Evolutionary conservation across 2,329 filamentous ascomycete species (phyloP).

Genomic region (Penicillium sumatraense): DNA sequence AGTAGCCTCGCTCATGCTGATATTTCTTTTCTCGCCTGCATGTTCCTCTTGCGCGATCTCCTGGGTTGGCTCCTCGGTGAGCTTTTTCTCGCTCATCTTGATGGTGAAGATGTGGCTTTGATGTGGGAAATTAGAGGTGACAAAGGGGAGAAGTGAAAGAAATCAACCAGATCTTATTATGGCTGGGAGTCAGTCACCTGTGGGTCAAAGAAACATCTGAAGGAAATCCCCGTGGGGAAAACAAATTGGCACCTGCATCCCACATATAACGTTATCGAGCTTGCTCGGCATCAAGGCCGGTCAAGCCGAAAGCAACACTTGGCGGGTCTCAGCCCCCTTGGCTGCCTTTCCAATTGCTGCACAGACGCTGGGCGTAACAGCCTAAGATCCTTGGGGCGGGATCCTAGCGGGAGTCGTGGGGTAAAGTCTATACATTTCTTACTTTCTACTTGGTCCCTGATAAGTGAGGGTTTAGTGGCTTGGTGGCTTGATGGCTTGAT

Average conservation of each 20-base stretch:
- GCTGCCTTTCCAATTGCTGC: conserved; percentile 1
- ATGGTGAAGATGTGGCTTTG: not conserved
- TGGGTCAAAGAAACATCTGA: not conserved
- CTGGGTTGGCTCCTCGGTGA: not conserved
- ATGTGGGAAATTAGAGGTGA: not conserved
- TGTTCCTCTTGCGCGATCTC: not conserved
- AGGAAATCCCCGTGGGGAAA: conserved; percentile 2
- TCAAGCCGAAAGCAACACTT: conserved; percentile 1
- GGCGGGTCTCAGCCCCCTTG: conserved; percentile 5
- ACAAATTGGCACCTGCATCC: conserved; percentile 2
- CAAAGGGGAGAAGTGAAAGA: not conserved
- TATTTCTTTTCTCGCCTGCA: not conserved
- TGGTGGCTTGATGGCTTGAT: not conserved
- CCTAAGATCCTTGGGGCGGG: not conserved
- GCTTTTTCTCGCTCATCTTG: conserved; percentile 1
- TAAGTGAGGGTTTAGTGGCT: not conserved
- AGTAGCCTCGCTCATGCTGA: not conserved
- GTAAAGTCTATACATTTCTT: not conserved
- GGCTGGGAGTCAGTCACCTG: not conserved
- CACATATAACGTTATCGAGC: conserved; percentile 6
- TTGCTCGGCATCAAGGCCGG: not conserved
- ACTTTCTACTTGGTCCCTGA: not conserved
- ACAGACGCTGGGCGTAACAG: not conserved
- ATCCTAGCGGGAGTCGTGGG: conserved; percentile 3
- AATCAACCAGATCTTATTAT: not conserved